Base-by-base conservation (phyloP, 257 asterid species). In the Solanum chiquidenum region DNA sequence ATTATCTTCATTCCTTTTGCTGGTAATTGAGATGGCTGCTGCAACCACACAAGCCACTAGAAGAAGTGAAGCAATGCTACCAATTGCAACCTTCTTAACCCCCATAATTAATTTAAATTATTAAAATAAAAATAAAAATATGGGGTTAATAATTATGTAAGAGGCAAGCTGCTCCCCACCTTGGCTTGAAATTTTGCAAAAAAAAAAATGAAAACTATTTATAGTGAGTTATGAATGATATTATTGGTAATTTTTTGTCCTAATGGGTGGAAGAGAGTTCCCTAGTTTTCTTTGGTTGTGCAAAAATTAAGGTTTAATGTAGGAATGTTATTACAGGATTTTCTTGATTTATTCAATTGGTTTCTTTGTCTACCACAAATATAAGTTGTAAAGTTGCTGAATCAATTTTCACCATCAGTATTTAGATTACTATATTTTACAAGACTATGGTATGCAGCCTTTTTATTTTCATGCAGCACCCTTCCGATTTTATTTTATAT, bases 11-110 rank as follows among this genome's bases (percentile, higher is more conserved):
- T 23, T 20, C 35, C 34, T 55, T 3, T 49, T 21, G n/a, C 23
- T 25, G 37, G 66, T 27, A 1, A 58, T 23, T 23, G 83, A 79
- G 0, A 88, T 86, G 2, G 90, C 90, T 2, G 89, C 79, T 0
- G 90, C 93, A 5, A 91, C 72, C 4, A 89, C 90, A 20, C 89
- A 89, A 1, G 92, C 92, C 38, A 89, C 92, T 3, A 91, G 74
- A 60, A 91, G 89, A 87, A 90, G 38, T 4, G 93, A 89, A 18
- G 91, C 89, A 71, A 90, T 27, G 52, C 91, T 87, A 5, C 77
- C 83, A 13, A 88, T 27, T 12, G 89, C 76, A 2, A 71, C 9
- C 85, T 89, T 91, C 5, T 88, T 91, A 52, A 49, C 29, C 69
- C 85, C 85, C 69, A 80, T 80, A 13, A 44, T 79, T 79, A 35